Evolutionary conservation across 192 early-diverging fungal species (phyloP), one percentile per base, ranked within the genome.

Genomic region (Dimargaris cristalligena): DNA sequence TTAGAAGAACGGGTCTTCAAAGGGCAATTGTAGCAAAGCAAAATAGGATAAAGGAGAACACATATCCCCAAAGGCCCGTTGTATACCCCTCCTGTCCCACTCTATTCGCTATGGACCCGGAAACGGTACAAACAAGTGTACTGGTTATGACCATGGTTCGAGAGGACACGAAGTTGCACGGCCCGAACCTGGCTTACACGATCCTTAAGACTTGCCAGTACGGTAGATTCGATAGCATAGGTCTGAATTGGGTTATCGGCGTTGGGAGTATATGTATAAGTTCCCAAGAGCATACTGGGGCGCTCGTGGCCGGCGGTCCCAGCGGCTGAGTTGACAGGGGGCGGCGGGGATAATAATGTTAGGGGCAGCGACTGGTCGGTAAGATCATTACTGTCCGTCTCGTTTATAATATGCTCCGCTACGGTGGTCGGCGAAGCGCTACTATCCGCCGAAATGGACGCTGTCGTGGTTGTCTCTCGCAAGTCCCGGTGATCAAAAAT

Each of bases 41-140:
- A n/a, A n/a, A n/a, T n/a, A n/a, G n/a, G n/a, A n/a, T n/a, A n/a
- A n/a, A n/a, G n/a, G n/a, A n/a, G n/a, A n/a, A n/a, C n/a, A n/a
- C n/a, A n/a, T n/a, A n/a, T n/a, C n/a, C n/a, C n/a, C n/a, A n/a
- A n/a, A n/a, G n/a, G n/a, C n/a, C n/a, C n/a, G n/a, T n/a, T n/a
- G n/a, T n/a, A n/a, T n/a, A n/a, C n/a, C n/a, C n/a, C n/a, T n/a
- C n/a, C n/a, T n/a, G n/a, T n/a, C n/a, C n/a, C n/a, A n/a, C n/a
- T n/a, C n/a, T 41, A 41, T 6, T 6, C 38, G 38, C 22, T 85
- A 60, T 89, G 86, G 29, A 83, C 78, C 28, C 85, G 79, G 48
- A 89, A 74, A 46, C 86, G 79, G 65, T 89, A 89, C 31, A 89
- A 32, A 50, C 83, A 86, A 10, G 86, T 89, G 62, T 83, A 79